Percentiles rank a stretch among this genome's conserved stretches.
phyloP scores from a whole-genome alignment of 2,329 filamentous ascomycete genomes.

The Daldinia eschscholtzii region DNA sequence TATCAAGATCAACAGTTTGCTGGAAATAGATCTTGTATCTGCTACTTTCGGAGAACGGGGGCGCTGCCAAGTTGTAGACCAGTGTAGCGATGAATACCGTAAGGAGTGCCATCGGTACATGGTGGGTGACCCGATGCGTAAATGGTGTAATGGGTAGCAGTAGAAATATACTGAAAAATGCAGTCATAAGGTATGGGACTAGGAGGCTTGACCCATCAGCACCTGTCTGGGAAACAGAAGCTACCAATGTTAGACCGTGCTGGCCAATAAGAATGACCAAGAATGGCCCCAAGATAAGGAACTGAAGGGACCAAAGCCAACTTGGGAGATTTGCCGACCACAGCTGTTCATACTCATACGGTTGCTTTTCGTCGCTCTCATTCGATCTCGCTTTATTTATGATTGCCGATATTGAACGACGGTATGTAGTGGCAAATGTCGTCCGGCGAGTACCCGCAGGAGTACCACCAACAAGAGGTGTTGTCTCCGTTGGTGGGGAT shows the following conservation, averaged over 20 bases:
- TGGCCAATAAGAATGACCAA: conserved; percentile 83
- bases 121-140: conserved; percentile 86
- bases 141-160: conserved; percentile 85
- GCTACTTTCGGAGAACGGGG: conserved; percentile 85
- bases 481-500: conserved; percentile 68
- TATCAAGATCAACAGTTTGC: conserved; percentile 83
- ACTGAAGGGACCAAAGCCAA: conserved; percentile 91
- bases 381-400: conserved; percentile 50
- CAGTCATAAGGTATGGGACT: conserved; percentile 77
- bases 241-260: conserved; percentile 77
- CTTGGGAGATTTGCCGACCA: conserved; percentile 85
- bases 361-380: conserved; percentile 49
- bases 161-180: conserved; percentile 76
- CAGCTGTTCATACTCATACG: conserved; percentile 80
- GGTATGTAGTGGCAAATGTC: conserved; percentile 69
- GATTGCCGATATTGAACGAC: conserved; percentile 60
- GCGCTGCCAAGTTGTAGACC: conserved; percentile 87
- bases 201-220: conserved; percentile 83
- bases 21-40: conserved; percentile 90
- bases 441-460: conserved; percentile 71
- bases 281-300: conserved; percentile 83
- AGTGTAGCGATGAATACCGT: conserved; percentile 79
- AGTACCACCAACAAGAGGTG: conserved; percentile 81
- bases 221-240: conserved; percentile 82
- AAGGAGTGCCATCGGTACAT: conserved; percentile 82